Evolutionary conservation across 2,329 filamentous ascomycete genomes (phyloP), one percentile per base, ranked within the genome.

Genomic region (Penicillium sp.): DNA sequence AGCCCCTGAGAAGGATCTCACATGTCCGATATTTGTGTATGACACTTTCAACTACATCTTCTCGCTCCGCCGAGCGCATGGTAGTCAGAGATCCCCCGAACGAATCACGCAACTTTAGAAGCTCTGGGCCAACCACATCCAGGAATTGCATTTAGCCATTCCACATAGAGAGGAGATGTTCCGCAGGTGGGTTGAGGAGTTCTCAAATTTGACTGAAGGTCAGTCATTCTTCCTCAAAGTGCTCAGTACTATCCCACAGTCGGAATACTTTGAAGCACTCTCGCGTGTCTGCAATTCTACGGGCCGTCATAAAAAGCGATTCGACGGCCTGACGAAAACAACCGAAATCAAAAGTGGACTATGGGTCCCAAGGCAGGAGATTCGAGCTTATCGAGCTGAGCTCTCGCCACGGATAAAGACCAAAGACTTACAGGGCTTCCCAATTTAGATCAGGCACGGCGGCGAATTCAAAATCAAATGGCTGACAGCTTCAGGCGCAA

Each of bases 401-500:
- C 31, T 56, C 8, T 56, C 41, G 17, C 54, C 44, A 44, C 54
- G 54, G 13, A 26, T 56, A n/a, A 48, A 29, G 19, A 56, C 44
- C 13, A 47, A 23, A 6, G 56, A 52, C 35, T 30, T 52, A 15
- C 35, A 52, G 19, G 56, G 56, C 4, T 58, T 58, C 44, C 56
- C 56, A 17, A 29, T 52, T 29, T 31, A 58, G 35, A 21, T 58
- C 6, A 51, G 46, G 29, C 8, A 30, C 19, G 52, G 30, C 17
- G 30, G 47, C 4, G 48, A 44, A 51, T 19, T 45, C 30, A 58
- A 58, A 35, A 29, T 58, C 19, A 58, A 58, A 38, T 58, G 56
- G 47, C 56, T 58, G 15, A 58, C 56, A 13, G 19, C 47, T 19
- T 11, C 13, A 21, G 56, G 48, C 29, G 15, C 49, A 6, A 51